Evolutionary conservation across 371 early-diverging fungal species (phyloP).

Genomic region (Catenaria anguillulae): DNA sequence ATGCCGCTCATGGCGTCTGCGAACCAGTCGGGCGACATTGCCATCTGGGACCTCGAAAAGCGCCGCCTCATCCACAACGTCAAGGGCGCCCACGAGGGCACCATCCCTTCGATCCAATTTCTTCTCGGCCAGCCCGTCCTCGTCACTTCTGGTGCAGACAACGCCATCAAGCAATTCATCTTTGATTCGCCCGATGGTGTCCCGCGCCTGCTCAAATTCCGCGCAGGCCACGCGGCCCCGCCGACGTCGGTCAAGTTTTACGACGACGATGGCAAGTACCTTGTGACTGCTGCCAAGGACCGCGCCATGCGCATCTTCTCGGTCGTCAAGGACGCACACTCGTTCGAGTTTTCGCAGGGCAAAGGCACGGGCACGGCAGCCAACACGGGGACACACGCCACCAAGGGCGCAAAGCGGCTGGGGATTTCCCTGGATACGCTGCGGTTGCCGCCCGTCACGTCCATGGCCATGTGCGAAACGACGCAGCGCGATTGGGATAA

Average conservation of each 20-base stretch:
- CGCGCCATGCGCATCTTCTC: constrained; percentile 63
- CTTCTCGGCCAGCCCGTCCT: constrained; percentile 68
- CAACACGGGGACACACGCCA: constrained; percentile 13
- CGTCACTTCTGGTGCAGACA: constrained; percentile 76
- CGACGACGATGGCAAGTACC: constrained; percentile 44
- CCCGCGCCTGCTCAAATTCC: constrained; percentile 60
- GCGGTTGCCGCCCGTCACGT: constrained; percentile 53
- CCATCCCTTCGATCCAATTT: constrained; percentile 58
- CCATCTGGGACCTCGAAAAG: constrained; percentile 80
- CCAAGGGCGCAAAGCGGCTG: constrained; percentile 45
- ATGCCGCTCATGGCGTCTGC: constrained; percentile 87
- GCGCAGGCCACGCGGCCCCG: constrained; percentile 74
- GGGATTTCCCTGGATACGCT: constrained; percentile 43
- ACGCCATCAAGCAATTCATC: constrained; percentile 88
- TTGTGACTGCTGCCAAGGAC: constrained; percentile 73
- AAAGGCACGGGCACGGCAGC: constrained; percentile 6
- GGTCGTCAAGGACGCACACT: constrained; percentile 66
- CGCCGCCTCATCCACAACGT: constrained; percentile 54
- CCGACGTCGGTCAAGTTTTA: constrained; percentile 65
- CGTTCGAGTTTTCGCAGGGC: constrained; percentile 68
- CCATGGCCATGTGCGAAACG: constrained; percentile 45
- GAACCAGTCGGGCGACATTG: constrained; percentile 70
- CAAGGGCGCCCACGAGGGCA: constrained; percentile 66
- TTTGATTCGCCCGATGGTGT: constrained; percentile 70
- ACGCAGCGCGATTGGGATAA: constrained; percentile 80